phyloP scores from a whole-genome alignment of 2,329 filamentous ascomycete species.

The Alternaria sp. region DNA sequence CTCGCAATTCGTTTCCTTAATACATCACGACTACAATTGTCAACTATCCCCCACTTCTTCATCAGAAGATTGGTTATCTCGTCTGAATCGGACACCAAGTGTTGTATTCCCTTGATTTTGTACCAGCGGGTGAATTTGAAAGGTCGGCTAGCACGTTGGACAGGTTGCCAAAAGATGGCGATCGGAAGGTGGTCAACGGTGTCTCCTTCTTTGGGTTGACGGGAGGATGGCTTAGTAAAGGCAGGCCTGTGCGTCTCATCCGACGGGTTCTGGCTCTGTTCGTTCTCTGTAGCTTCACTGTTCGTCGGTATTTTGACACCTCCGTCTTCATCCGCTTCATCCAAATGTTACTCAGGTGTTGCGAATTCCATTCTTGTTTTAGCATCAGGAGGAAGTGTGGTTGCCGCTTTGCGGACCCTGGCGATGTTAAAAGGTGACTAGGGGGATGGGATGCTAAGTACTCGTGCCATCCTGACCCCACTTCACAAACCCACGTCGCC shows the following conservation, averaged over 20 bases:
- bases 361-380: not conserved
- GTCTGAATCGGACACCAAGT: not conserved
- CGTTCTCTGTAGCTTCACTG: not conserved
- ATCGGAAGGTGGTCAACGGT: not conserved
- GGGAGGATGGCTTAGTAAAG: not conserved
- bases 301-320: not conserved
- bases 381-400: not conserved
- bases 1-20: not conserved
- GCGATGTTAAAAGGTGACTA: not conserved
- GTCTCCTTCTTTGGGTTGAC: not conserved
- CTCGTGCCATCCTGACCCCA: not conserved
- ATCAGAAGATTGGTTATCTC: not conserved
- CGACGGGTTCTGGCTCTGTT: not conserved
- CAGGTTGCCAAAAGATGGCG: not conserved
- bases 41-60: not conserved
- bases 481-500: not conserved
- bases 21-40: not conserved
- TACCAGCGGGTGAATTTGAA: slow-evolving; percentile 8
- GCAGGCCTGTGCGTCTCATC: not conserved
- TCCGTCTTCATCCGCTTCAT: not conserved
- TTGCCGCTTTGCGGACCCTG: not conserved
- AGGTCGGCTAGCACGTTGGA: not conserved
- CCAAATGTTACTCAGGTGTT: not conserved
- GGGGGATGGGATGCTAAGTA: not conserved
- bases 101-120: not conserved